Evolutionary conservation across 805 yeast species (phyloP).

Genomic region (Candida orba): DNA sequence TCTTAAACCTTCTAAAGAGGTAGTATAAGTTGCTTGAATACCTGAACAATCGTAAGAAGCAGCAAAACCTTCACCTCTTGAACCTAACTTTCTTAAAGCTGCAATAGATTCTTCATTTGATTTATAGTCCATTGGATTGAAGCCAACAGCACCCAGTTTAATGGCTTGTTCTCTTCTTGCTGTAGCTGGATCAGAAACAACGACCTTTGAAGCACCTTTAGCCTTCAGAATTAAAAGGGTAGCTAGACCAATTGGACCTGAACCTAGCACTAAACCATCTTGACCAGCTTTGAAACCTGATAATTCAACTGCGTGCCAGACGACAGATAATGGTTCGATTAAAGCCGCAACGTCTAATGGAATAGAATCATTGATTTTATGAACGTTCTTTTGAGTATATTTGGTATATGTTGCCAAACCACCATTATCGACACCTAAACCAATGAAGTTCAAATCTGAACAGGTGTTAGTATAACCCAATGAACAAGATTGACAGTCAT

Average conservation of each 20-base stretch:
- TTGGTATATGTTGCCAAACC: conserved; percentile 39
- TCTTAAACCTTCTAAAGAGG: conserved; percentile 33
- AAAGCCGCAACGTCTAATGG: conserved; percentile 51
- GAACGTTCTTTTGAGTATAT: conserved; percentile 31
- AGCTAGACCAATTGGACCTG: conserved; percentile 59
- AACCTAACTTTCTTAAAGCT: conserved; percentile 29
- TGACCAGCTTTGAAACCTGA: conserved; percentile 37
- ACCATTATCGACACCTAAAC: conserved; percentile 45
- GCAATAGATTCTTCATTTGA: conserved; percentile 23
- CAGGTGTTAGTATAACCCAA: conserved; percentile 41
- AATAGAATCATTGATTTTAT: conserved; percentile 32
- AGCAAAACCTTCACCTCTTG: conserved; percentile 40
- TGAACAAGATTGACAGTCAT: conserved; percentile 35
- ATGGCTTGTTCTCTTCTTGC: conserved; percentile 55
- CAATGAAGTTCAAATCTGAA: conserved; percentile 35
- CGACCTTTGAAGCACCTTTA: conserved; percentile 38
- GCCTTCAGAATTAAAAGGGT: conserved; percentile 48
- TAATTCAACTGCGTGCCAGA: conserved; percentile 50
- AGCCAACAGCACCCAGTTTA: conserved; percentile 36
- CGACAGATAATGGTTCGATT: conserved; percentile 52
- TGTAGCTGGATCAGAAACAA: conserved; percentile 52
- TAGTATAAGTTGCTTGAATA: conserved; percentile 36
- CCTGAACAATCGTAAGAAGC: conserved; percentile 51
- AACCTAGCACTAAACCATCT: conserved; percentile 47
- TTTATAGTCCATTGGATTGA: conserved; percentile 33